Evolutionary conservation across 306 rosid species (phyloP), one percentile per base, ranked within the genome.

Genomic region (Lablab purpureus): DNA sequence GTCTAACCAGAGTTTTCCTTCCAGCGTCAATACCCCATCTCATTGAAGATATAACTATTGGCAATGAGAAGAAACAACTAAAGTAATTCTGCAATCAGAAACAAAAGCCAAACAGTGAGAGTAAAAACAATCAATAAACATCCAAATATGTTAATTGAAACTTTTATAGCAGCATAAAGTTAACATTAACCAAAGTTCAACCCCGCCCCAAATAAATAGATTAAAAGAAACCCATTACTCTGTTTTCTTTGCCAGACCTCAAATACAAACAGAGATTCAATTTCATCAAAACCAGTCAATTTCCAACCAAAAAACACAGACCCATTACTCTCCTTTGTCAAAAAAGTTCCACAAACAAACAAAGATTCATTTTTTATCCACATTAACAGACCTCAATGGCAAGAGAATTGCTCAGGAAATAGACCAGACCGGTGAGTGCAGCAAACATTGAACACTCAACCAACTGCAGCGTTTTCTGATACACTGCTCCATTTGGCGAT

Each of bases 401-500:
- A 15, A 95, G 96, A 21, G 99, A 90, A 84, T 87, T 95, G 88
- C 99, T 95, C 88, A 93, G 85, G 87, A 95, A 93, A 70, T 91
- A 95, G 67, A 95, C 99, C 86, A 95, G 84, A 45, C 99, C 99
- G 28, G 95, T 88, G 60, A 95, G 97, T 3, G 99, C 97, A 47
- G 99, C 93, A 64, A 93, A 91, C 99, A 95, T 95, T 84, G 99
- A 91, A 82, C 99, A 95, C 87, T 95, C 99, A 62, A 95, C 99
- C 91, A 95, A 65, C 41, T 93, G 98, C 59, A 95, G 75, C 8
- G 98, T 95, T 75, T 91, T 91, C 90, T 78, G 83, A 71, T 91
- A 93, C 50, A 90, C 89, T 8, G 36, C 74, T 15, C 99, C 96
- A 32, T 86, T 71, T 58, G 88, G 86, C 14, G 99, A 95, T 43